Evolutionary conservation across 345 rosid species (phyloP).

Genomic region (Viola odorata): DNA sequence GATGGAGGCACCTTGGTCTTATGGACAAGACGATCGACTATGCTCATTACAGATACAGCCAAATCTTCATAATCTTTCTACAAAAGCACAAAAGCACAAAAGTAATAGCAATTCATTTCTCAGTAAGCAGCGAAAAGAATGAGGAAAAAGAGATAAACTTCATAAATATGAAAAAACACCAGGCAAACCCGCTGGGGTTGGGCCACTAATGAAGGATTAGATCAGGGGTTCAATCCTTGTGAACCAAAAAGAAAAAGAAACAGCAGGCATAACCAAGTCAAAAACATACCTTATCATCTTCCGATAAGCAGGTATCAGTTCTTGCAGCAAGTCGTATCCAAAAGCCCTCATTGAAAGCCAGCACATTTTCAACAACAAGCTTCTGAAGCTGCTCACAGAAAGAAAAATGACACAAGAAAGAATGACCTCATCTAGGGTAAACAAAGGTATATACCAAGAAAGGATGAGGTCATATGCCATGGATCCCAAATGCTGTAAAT

Average conservation of each 20-base stretch:
- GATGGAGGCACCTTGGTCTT: slow-evolving; percentile 56
- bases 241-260: too few relatives aligned
- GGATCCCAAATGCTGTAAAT: neutral
- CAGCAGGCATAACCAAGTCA: slow-evolving; percentile 29
- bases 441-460: neutral
- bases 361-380: slow-evolving; percentile 78
- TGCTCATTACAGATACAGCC: slow-evolving; percentile 71
- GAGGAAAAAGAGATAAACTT: slow-evolving; percentile 9
- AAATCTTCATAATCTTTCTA: slow-evolving; percentile 94
- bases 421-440: neutral
- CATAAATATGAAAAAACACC: slow-evolving; percentile 14
- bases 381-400: slow-evolving; percentile 59
- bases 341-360: slow-evolving; percentile 75
- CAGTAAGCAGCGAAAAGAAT: slow-evolving; percentile 6
- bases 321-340: slow-evolving; percentile 91
- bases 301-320: slow-evolving; percentile 76
- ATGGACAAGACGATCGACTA: slow-evolving; percentile 75
- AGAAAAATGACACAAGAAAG: slow-evolving; percentile 8
- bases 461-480: neutral
- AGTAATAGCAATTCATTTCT: slow-evolving; percentile 5
- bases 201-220: too few relatives aligned
- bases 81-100: slow-evolving; percentile 20
- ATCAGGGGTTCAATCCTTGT: too few relatives aligned
- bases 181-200: too few relatives aligned
- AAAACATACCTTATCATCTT: slow-evolving; percentile 82